Percentiles rank a stretch among this genome's conserved stretches.
These are phyloP conservation scores for Curvularia sp. DNA, from an alignment of 2,329 filamentous ascomycete species.

Conservation along the genomic window DNA sequence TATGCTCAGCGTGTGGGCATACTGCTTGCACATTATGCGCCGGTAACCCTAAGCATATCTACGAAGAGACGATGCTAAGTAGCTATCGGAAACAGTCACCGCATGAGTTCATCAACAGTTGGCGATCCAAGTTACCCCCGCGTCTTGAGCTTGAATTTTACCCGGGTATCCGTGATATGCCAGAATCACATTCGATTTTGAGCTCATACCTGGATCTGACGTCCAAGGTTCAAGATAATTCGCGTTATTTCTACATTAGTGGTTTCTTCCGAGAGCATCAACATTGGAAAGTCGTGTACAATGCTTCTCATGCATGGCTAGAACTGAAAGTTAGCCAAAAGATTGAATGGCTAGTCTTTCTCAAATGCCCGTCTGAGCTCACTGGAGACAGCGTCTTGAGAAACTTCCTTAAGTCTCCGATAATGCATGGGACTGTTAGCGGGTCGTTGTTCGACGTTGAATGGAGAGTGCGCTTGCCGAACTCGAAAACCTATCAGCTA, in stretches of 20 bases:
- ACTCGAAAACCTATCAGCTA: constrained; percentile 15
- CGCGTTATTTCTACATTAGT: constrained; percentile 23
- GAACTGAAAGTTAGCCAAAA: constrained; percentile 50
- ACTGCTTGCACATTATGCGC: constrained; percentile 63
- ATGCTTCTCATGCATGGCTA: constrained; percentile 49
- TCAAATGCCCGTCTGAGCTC: constrained; percentile 50
- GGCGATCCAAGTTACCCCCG: constrained; percentile 44
- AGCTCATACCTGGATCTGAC: constrained; percentile 18
- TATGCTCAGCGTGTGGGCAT: constrained; percentile 61
- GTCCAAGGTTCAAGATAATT: constrained; percentile 15
- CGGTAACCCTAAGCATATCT: constrained; percentile 61
- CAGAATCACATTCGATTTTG: neutral
- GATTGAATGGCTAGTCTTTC: constrained; percentile 56
- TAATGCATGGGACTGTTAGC: constrained; percentile 28
- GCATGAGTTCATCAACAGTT: constrained; percentile 52
- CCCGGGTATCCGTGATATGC: constrained; percentile 7
- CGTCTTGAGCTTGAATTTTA: constrained; percentile 32
- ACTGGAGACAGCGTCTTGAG: constrained; percentile 52
- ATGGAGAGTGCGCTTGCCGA: constrained; percentile 38
- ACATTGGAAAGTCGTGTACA: constrained; percentile 54
- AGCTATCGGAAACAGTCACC: constrained; percentile 48
- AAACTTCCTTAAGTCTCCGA: constrained; percentile 46
- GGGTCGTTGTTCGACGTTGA: constrained; percentile 21
- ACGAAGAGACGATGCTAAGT: constrained; percentile 28
- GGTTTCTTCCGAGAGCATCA: constrained; percentile 36